Evolutionary conservation across 179 eudicot genomes (phyloP), one percentile per base, ranked within the genome.

Genomic region (Beta macrorhiza): DNA sequence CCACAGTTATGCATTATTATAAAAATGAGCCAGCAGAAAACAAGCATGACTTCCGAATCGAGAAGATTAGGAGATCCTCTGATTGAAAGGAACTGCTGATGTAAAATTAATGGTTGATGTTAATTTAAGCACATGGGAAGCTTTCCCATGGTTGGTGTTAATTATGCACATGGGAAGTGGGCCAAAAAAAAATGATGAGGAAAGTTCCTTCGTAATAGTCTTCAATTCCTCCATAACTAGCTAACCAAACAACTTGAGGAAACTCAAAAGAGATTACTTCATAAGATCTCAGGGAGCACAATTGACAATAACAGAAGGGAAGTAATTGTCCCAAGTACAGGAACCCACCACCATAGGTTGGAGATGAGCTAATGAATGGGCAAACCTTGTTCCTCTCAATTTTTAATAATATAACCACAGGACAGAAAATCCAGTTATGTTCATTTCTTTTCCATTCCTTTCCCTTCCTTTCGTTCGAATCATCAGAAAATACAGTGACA

Each of bases 131-230:
- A 67, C 72, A 14, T 67, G 45, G 72, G 45, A 49, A 42, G 5
- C 10, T 5, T 67, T 15, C 12, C 19, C 72, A 4, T 37, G 45
- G 72, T 7, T 67, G 49, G 29, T 67, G 45, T 16, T 37, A 67
- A 15, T 42, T 37, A 15, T 69, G 52, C 73, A 69, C 73, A 69
- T 69, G 51, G 45, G 73, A 17, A 69, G 73, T 69, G 73, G 73
- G 19, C 73, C 73, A 44, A 9, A 69, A 69, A 69, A 65, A 4
- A 7, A 1, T 42, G 73, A 53, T 69, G 25, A 44, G 53, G 73
- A 16, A 69, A 69, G 22, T 69, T 69, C 52, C 69, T 69, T 42
- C 14, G 44, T 19, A 42, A 9, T 42, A 13, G 44, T 65, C 45
- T 65, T 69, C 44, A 69, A 69, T 15, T 16, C 73, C 20, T 37